Evolutionary conservation across 768 basidiomycete species (phyloP), one percentile per base, ranked within the genome.

Genomic region (Amanita muscaria): DNA sequence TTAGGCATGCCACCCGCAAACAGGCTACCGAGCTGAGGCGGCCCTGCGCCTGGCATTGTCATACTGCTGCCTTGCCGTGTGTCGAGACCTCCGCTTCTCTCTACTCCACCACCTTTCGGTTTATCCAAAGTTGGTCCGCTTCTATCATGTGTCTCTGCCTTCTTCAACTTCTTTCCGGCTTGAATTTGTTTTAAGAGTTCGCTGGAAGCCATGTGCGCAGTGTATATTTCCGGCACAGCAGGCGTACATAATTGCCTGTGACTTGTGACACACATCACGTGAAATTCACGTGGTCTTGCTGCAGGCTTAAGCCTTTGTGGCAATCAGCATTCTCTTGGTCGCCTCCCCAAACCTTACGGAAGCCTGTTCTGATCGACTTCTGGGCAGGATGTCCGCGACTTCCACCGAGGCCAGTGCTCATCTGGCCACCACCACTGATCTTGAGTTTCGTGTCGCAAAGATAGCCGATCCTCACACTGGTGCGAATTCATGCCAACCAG

Each of bases 1-100:
- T 87, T 92, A 3, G 92, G 92, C 69, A 94, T 80, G 1, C 92
- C 91, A 12, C 88, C 90, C 35, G 91, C 89, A 56, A 96, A 93
- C 9, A 96, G 63, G 2, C 78, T 82, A 24, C 79, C 91, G 3
- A 93, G 66, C 60, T 92, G 89, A 19, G 88, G 87, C 21, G 89
- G 79, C 31, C 69, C 72, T 18, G 61, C 66, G 42, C 53, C 59
- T 10, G 12, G 7, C 27, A 49, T 18, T 50, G 51, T 36, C 21
- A 39, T 16, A 7, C 16, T 15, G 32, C 23, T 24, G 21, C 54
- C 42, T 11, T 52, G 53, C 16, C 63, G 6, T 6, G 27, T 6
- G 12, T 29, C 27, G 12, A 29, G 51, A 47, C 59, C 36, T 27
- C 55, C 64, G 37, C 56, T 59, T 8, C 60, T 53, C 10, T 55